Conservation (phyloP, 257 asterid genomes). For the Buddleja alternifolia region DNA sequence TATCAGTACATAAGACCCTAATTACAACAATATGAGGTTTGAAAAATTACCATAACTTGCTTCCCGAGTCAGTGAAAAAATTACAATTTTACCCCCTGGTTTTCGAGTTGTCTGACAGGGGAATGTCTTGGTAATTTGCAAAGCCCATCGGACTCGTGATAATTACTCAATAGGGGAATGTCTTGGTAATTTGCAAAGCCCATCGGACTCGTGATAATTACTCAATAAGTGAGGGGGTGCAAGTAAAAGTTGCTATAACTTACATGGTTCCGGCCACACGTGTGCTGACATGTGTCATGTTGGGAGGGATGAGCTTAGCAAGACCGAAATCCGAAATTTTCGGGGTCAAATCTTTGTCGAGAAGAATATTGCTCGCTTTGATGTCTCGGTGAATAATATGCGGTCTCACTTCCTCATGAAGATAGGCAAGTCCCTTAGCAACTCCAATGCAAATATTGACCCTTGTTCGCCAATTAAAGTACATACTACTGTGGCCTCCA, state of each 20-base stretch:
- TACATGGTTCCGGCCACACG: slow-evolving; percentile 98
- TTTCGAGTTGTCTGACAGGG: too few species aligned
- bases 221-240: too few species aligned
- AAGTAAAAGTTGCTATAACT: slow-evolving; percentile 30
- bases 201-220: too few species aligned
- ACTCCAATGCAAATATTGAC: slow-evolving; percentile 71
- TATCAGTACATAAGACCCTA: too few species aligned
- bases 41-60: too few species aligned
- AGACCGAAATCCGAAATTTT: slow-evolving; percentile 96
- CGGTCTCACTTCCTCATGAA: slow-evolving; percentile 93
- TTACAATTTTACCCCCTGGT: too few species aligned
- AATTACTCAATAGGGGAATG: too few species aligned
- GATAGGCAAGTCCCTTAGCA: slow-evolving; percentile 88
- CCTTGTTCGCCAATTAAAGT: slow-evolving; percentile 74
- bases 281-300: slow-evolving; percentile 89
- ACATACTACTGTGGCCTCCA: slow-evolving; percentile 44
- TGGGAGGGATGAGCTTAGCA: slow-evolving; percentile 88
- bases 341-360: slow-evolving; percentile 78
- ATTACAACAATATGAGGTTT: too few species aligned
- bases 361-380: slow-evolving; percentile 96
- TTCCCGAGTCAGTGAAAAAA: too few species aligned
- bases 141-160: too few species aligned
- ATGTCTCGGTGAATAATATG: slow-evolving; percentile 93
- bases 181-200: too few species aligned
- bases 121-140: too few species aligned